phyloP scores from a whole-genome alignment of 805 yeast genomes.

The Metahyphopichia silvanorum region DNA sequence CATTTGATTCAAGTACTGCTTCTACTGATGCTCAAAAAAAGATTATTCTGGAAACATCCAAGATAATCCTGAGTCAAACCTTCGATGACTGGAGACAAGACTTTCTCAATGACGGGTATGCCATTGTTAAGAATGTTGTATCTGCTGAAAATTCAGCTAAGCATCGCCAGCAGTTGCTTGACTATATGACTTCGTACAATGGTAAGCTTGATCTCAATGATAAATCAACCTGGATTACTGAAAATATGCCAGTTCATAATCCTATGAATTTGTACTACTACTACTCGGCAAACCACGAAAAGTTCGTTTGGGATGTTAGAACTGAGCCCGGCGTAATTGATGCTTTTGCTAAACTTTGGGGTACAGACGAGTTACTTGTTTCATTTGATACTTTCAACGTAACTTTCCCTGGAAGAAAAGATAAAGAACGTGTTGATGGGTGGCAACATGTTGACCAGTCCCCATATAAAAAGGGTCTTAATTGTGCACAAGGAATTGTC shows the following conservation, averaged over 20 bases:
- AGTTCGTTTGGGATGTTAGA: constrained; percentile 30
- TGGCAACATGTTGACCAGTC: constrained; percentile 36
- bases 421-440: constrained; percentile 7
- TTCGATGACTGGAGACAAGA: constrained; percentile 26
- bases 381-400: constrained; percentile 29
- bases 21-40: no score
- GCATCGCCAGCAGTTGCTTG: constrained; percentile 16
- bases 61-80: no score
- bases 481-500: constrained; percentile 32
- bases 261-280: constrained; percentile 10
- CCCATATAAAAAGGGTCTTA: constrained; percentile 23
- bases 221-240: constrained; percentile 21
- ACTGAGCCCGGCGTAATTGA: constrained; percentile 21
- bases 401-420: constrained; percentile 18
- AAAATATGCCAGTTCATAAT: constrained; percentile 21
- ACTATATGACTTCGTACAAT: constrained; percentile 17
- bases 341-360: constrained; percentile 24
- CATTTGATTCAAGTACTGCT: no score
- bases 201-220: constrained; percentile 19
- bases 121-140: constrained; percentile 25
- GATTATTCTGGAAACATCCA: no score
- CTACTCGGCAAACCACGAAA: constrained; percentile 24
- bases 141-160: constrained; percentile 16
- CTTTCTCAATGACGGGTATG: constrained; percentile 22
- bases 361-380: constrained; percentile 28